Base-by-base conservation (phyloP, 2,329 filamentous ascomycete genomes). In the Phyllosticta ampelicida region DNA sequence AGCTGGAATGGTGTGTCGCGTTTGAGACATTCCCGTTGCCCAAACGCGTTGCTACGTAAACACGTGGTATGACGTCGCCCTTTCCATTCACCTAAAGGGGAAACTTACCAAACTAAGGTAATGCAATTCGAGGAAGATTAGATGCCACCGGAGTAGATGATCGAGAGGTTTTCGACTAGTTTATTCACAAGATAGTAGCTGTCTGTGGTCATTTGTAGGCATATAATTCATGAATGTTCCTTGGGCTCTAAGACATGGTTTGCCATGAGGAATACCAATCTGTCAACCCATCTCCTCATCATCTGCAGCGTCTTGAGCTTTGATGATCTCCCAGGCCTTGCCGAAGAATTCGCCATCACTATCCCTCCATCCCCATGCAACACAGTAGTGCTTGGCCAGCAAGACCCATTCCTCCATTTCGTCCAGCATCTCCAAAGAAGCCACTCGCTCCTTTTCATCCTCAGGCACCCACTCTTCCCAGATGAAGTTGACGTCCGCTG, bases 361-460 rank as follows among this genome's bases (percentile, higher is more conserved):
- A 29, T 84, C 83, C 64, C 82, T 85, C 82, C 87, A 95, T 1
- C 86, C 94, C 92, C 92, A 97, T 3, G 84, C 85, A 50, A 99
- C 80, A 62, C 91, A 85, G 67, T 99, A 99, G 76, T 99, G 94
- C 63, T 81, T 83, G 0, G 90, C 89, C 65, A 99, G 73, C 64
- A 99, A 73, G 66, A 86, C 80, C 87, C 94, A 95, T 74, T 99
- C 94, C 73, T 99, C 94, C 21, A 96, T 80, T 73, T 99, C 94
- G 73, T 99, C 94, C 62, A 99, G 72, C 66, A 94, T 90, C 71
- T 99, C 91, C 72, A 89, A 91, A 73, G 97, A 83, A 16, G 11
- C 36, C 11, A 44, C 36, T 53, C 91, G 78, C 67, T 88, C 85
- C 72, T 89, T 91, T 73, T 97, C 92, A 1, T 76, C 75, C 0